These are phyloP conservation scores for Microstroma glucosiphilum DNA, from an alignment of 1,284 basidiomycete species.

Conservation along the genomic window DNA sequence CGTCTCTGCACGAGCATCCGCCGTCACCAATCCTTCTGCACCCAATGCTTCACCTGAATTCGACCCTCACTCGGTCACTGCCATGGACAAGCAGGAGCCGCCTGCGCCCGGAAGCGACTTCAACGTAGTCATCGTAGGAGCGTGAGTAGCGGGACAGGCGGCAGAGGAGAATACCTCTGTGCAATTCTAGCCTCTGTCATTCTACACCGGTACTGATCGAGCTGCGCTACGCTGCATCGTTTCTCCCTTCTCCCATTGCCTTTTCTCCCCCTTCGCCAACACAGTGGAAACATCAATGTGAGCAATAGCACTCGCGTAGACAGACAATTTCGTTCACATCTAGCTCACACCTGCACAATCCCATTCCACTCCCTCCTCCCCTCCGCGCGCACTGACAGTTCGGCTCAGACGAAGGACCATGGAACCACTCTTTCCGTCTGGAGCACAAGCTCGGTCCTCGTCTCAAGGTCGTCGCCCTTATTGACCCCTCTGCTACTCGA, in stretches of 20 bases:
- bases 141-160: conserved; percentile 16
- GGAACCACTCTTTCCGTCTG: conserved; percentile 47
- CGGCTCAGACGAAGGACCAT: conserved; percentile 48
- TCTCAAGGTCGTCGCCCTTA: conserved; percentile 87
- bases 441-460: conserved; percentile 78
- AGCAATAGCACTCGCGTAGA: conserved; percentile 7
- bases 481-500: conserved; percentile 81
- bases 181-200: too few relatives aligned
- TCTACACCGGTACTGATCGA: too few relatives aligned
- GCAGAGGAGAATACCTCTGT: neutral
- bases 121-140: conserved; percentile 49
- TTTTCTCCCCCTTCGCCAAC: too few relatives aligned
- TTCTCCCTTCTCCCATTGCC: too few relatives aligned
- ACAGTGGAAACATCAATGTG: conserved; percentile 44
- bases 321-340: too few relatives aligned
- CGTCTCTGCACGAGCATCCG: neutral
- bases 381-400: neutral
- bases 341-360: neutral
- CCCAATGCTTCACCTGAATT: conserved; percentile 20
- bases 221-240: too few relatives aligned
- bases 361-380: neutral
- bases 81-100: conserved; percentile 49
- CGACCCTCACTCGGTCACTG: conserved; percentile 34
- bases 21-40: neutral
- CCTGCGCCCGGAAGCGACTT: conserved; percentile 48